A percentile compares a stretch with the other conserved stretches of the same genome.
phyloP scores from a whole-genome alignment of 257 asterid species.

The Solanum corneliomulleri region DNA sequence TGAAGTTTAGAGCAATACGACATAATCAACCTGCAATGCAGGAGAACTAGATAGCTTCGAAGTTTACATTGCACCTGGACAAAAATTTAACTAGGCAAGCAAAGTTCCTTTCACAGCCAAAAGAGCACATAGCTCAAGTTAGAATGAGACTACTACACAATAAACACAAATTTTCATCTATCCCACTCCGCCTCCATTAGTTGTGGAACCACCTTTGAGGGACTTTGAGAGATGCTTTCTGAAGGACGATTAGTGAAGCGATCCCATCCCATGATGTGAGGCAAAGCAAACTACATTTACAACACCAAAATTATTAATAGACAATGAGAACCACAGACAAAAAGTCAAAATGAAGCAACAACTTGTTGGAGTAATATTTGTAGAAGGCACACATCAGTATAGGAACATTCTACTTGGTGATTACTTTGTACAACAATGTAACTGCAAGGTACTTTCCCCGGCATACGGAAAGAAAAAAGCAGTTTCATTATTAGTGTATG shows the following conservation, averaged over 20 bases:
- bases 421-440: background rate
- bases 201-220: slow-evolving; percentile 22
- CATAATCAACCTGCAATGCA: background rate
- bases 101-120: background rate
- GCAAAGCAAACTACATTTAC: slow-evolving; percentile 77
- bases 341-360: background rate
- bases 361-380: background rate
- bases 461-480: background rate
- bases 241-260: slow-evolving; percentile 23
- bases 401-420: background rate
- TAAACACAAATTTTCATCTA: slow-evolving; percentile 21
- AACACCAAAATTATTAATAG: background rate
- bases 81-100: background rate
- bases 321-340: background rate
- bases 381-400: background rate
- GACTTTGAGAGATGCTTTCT: slow-evolving; percentile 9
- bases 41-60: background rate
- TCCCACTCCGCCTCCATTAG: slow-evolving; percentile 63
- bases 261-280: slow-evolving; percentile 95
- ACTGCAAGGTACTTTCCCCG: background rate
- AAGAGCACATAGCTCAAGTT: background rate
- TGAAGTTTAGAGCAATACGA: background rate
- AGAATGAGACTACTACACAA: background rate
- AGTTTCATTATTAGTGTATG: background rate
- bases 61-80: background rate